Percentiles rank a stretch among this genome's conserved stretches.
These are phyloP conservation scores for Drechslera avenae DNA, from an alignment of 2,329 filamentous ascomycete species.

Conservation along the genomic window DNA sequence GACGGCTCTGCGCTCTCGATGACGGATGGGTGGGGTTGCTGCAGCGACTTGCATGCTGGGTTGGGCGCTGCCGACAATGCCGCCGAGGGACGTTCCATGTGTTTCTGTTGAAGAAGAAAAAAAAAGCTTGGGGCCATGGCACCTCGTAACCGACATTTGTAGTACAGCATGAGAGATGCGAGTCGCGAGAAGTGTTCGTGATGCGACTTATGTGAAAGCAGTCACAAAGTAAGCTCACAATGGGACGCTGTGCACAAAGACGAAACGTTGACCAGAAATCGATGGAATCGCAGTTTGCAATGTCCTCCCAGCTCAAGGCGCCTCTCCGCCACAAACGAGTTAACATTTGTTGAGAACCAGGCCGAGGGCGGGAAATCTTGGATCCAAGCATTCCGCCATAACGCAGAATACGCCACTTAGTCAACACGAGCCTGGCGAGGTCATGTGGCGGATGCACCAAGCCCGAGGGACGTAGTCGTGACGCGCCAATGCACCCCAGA, in stretches of 20 bases:
- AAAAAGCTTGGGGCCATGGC: conserved; percentile 3
- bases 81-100: conserved; percentile 19
- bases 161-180: neutral
- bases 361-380: conserved; percentile 29
- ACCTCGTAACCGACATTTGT: neutral
- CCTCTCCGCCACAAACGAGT: neutral
- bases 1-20: conserved; percentile 17
- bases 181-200: too few relatives aligned
- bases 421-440: neutral
- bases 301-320: too few relatives aligned
- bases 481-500: conserved; percentile 21
- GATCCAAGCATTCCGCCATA: conserved; percentile 27
- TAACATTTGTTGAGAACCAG: neutral
- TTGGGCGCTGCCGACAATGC: conserved; percentile 25
- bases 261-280: too few relatives aligned
- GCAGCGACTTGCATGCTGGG: conserved; percentile 19
- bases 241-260: too few relatives aligned
- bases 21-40: conserved; percentile 22
- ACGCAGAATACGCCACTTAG: conserved; percentile 5
- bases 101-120: conserved; percentile 6
- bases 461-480: conserved; percentile 7
- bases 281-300: too few relatives aligned
- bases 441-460: conserved; percentile 9
- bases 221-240: too few relatives aligned
- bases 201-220: too few relatives aligned